A percentile compares a stretch with the other conserved stretches of the same genome.
These are phyloP conservation scores for Phytophthora foliorum DNA, from an alignment of 352 stramenopile genomes.

Conservation along the genomic window DNA sequence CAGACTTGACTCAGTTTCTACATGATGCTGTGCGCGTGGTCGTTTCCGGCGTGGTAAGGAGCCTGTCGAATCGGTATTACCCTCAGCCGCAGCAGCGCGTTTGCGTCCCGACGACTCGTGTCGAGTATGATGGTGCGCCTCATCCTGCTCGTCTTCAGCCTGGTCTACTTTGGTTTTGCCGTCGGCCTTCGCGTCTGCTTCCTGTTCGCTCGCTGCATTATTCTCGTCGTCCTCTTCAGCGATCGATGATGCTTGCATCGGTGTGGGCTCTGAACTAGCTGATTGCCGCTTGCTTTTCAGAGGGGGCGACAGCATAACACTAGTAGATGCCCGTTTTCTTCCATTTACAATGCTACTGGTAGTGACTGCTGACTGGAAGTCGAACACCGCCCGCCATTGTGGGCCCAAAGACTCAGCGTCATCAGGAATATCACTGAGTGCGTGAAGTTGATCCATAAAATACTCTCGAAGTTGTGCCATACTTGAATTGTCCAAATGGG, in stretches of 20 bases:
- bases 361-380: constrained; percentile 68
- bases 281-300: constrained; percentile 46
- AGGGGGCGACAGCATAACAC: constrained; percentile 33
- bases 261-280: constrained; percentile 45
- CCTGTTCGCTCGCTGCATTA: background rate
- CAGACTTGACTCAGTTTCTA: constrained; percentile 7
- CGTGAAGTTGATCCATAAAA: constrained; percentile 70
- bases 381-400: constrained; percentile 68
- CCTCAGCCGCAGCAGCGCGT: constrained; percentile 15
- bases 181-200: constrained; percentile 11
- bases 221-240: constrained; percentile 43
- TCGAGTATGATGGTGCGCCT: constrained; percentile 25
- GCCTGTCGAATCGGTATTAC: background rate
- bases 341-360: constrained; percentile 19
- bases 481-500: constrained; percentile 70
- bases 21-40: constrained; percentile 8
- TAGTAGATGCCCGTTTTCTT: constrained; percentile 18
- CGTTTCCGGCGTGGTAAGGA: constrained; percentile 25
- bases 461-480: constrained; percentile 74
- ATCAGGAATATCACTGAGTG: constrained; percentile 50
- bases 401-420: constrained; percentile 53
- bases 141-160: constrained; percentile 8
- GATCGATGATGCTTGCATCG: constrained; percentile 46
- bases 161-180: constrained; percentile 11
- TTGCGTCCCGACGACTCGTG: constrained; percentile 22